A percentile compares a stretch with the other conserved stretches of the same genome.
phyloP scores from a whole-genome alignment of 2,329 filamentous ascomycete genomes.

The Rhynchosporium agropyri region DNA sequence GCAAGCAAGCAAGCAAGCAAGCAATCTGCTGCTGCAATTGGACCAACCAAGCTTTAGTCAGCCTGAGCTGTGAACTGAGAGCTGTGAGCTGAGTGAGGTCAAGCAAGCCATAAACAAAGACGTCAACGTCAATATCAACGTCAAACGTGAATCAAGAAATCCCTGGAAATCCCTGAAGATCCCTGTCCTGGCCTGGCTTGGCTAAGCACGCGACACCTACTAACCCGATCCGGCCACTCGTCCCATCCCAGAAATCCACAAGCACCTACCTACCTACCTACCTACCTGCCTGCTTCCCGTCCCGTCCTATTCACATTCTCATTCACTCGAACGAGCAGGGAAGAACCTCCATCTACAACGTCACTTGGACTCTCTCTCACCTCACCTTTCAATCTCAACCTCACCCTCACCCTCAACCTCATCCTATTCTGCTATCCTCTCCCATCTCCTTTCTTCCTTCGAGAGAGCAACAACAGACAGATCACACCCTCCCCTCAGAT shows the following conservation, averaged over 20 bases:
- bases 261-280: no score
- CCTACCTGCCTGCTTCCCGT: neutral
- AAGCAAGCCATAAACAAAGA: no score
- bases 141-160: no score
- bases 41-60: no score
- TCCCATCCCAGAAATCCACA: neutral
- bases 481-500: neutral
- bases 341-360: neutral
- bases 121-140: no score
- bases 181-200: neutral
- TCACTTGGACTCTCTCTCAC: no score
- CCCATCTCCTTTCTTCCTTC: slow-evolving; percentile 1
- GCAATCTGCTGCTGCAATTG: no score
- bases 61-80: no score
- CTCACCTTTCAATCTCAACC: neutral
- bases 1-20: no score
- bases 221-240: slow-evolving; percentile 16
- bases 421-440: slow-evolving; percentile 15
- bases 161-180: neutral
- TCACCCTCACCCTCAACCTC: slow-evolving; percentile 19
- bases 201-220: slow-evolving; percentile 21
- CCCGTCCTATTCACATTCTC: neutral
- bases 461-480: slow-evolving; percentile 12
- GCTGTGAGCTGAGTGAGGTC: no score
- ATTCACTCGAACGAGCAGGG: neutral